Evolutionary conservation across 805 yeast species (phyloP).

Genomic region (Candida maesae): DNA sequence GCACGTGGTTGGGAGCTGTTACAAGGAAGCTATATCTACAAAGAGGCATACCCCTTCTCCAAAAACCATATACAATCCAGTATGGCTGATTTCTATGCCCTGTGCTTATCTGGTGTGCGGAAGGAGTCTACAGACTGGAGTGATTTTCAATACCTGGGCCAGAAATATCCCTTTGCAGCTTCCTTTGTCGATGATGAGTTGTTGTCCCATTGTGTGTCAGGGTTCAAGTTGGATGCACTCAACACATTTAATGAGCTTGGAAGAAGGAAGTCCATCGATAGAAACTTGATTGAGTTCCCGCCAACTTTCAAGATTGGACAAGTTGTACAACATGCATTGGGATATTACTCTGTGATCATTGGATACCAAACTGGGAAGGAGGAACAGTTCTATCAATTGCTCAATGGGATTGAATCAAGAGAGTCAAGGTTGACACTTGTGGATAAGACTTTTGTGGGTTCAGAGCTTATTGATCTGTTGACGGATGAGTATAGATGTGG

Average conservation of each 20-base stretch:
- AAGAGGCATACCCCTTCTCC: conserved; percentile 9
- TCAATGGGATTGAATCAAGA: conserved; percentile 12
- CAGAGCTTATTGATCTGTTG: conserved; percentile 6
- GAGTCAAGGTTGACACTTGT: conserved; percentile 2
- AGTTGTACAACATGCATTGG: conserved; percentile 9
- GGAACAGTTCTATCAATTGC: conserved; percentile 6
- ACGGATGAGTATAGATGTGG: conserved; percentile 11
- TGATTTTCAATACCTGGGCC: conserved; percentile 2
- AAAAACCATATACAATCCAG: conserved; percentile 13
- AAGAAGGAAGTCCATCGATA: neutral
- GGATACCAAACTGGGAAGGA: conserved; percentile 3
- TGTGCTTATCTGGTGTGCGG: conserved; percentile 2
- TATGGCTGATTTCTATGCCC: conserved; percentile 3
- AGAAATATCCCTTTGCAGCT: conserved; percentile 12
- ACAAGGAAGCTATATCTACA: conserved; percentile 6
- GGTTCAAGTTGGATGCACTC: conserved; percentile 8
- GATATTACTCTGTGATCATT: conserved; percentile 6
- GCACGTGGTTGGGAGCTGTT: conserved; percentile 7
- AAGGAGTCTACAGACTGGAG: neutral
- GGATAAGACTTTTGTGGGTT: neutral
- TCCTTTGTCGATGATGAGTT: conserved; percentile 10
- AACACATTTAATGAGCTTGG: conserved; percentile 3
- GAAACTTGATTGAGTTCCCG: neutral
- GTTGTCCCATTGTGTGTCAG: neutral
- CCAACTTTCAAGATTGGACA: conserved; percentile 11